Percentiles rank a stretch among this genome's conserved stretches.
phyloP scores from a whole-genome alignment of 2,329 filamentous ascomycete species.

The Nemania diffusa region DNA sequence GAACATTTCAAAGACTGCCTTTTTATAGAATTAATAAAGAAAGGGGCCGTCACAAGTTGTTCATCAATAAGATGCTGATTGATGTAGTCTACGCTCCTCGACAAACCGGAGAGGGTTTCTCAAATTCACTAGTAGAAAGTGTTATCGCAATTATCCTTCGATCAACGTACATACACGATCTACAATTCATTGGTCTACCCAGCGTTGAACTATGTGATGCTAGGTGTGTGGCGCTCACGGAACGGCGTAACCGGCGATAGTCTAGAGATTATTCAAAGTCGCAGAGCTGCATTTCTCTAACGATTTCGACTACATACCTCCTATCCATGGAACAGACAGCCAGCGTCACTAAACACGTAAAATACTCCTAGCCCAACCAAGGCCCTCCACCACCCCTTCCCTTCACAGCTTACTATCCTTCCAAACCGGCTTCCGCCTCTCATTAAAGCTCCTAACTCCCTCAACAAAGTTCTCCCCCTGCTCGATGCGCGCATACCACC shows the following conservation, averaged over 20 bases:
- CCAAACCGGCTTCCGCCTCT: conserved; percentile 78
- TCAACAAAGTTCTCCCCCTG: conserved; percentile 78
- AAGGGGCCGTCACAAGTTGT: conserved; percentile 11
- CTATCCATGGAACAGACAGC: conserved; percentile 6
- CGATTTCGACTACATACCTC: conserved; percentile 16
- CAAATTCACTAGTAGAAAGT: conserved; percentile 16
- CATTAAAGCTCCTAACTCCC: conserved; percentile 78
- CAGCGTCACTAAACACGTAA: too few relatives aligned
- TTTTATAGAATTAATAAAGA: too few relatives aligned
- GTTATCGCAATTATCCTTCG: conserved; percentile 24
- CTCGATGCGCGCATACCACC: conserved; percentile 69
- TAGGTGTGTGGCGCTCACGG: conserved; percentile 23
- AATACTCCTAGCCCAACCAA: too few relatives aligned
- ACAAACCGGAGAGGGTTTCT: conserved; percentile 17
- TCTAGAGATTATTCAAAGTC: too few relatives aligned
- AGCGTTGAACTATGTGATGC: conserved; percentile 8
- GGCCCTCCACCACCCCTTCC: too few relatives aligned
- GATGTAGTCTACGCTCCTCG: conserved; percentile 18
- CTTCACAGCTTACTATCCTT: conserved; percentile 67
- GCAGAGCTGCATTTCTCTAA: conserved; percentile 34
- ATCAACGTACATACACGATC: too few relatives aligned
- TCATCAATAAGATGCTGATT: conserved; percentile 13
- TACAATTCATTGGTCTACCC: conserved; percentile 30
- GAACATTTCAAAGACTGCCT: too few relatives aligned
- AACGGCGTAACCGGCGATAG: conserved; percentile 15